Percentiles rank a stretch among this genome's conserved stretches.
Conservation (phyloP, 139 green algal genomes). For the Picocystis salinarum region DNA sequence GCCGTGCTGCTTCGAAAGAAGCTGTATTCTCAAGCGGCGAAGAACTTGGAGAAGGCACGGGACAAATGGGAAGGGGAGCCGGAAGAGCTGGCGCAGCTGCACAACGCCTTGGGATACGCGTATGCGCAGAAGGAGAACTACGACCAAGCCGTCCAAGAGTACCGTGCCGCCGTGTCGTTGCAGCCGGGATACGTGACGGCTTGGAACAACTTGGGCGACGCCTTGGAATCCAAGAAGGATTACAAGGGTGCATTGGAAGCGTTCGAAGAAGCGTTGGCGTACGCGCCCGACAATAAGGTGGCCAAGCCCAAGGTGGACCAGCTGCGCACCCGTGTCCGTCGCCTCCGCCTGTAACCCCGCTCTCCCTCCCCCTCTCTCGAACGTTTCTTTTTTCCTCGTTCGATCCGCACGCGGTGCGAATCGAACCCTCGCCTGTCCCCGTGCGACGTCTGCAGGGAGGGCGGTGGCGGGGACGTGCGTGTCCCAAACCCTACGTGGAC, state of each 20-base stretch:
- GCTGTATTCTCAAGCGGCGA: constrained; percentile 80
- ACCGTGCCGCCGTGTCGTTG: constrained; percentile 63
- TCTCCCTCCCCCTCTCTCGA: too few relatives aligned
- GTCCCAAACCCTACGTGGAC: too few relatives aligned
- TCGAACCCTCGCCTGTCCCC: too few relatives aligned
- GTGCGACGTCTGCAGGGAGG: too few relatives aligned
- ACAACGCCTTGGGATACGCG: constrained; percentile 92
- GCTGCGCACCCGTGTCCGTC: too few relatives aligned
- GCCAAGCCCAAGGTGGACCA: too few relatives aligned
- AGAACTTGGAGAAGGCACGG: constrained; percentile 78
- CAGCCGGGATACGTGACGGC: constrained; percentile 72
- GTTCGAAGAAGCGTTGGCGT: constrained; percentile 61
- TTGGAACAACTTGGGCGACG: constrained; percentile 98
- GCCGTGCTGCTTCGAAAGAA: constrained; percentile 92
- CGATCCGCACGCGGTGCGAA: too few relatives aligned
- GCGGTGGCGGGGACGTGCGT: too few relatives aligned
- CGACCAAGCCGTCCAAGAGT: constrained; percentile 53
- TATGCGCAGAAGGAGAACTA: constrained; percentile 20
- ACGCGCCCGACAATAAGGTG: constrained; percentile 70
- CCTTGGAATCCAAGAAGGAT: constrained; percentile 51
- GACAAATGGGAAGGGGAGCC: constrained; percentile 78
- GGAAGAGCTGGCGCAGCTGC: constrained; percentile 78
- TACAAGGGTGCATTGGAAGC: constrained; percentile 38
- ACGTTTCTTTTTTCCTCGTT: too few relatives aligned
- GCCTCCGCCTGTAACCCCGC: too few relatives aligned